phyloP scores from a whole-genome alignment of 495 filamentous ascomycete species.

The Talaromyces wortmannii region DNA sequence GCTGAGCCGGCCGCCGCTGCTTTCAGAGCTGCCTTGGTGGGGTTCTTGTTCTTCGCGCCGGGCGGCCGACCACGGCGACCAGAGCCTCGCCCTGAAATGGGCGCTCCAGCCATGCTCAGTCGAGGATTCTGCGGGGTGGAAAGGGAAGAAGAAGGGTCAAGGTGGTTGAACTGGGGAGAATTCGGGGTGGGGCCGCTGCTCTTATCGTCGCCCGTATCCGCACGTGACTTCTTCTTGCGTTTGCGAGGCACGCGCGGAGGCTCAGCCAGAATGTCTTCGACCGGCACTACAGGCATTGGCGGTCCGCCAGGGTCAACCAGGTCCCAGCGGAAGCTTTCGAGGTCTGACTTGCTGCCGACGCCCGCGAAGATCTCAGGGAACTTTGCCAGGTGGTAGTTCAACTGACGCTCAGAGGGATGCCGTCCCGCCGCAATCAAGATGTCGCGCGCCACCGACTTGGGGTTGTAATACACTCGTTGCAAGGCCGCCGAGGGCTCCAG shows the following conservation, averaged over 20 bases:
- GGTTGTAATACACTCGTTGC: slow-evolving; percentile 44
- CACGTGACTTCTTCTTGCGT: slow-evolving; percentile 3
- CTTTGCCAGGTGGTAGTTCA: slow-evolving; percentile 55
- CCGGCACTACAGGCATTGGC: slow-evolving; percentile 7
- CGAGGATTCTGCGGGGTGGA: background rate
- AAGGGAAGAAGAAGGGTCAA: background rate
- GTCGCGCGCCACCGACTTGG: slow-evolving; percentile 58
- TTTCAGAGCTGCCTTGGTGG: slow-evolving; percentile 5
- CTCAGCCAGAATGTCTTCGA: slow-evolving; percentile 8
- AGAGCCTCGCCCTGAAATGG: background rate
- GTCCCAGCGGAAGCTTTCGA: slow-evolving; percentile 64
- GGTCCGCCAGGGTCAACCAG: slow-evolving; percentile 47
- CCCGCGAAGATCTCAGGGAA: slow-evolving; percentile 32
- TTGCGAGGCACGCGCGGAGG: slow-evolving; percentile 1
- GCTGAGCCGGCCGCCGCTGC: background rate
- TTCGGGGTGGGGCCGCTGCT: background rate
- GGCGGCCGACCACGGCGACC: slow-evolving; percentile 9
- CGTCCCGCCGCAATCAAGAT: slow-evolving; percentile 53
- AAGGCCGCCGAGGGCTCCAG: slow-evolving; percentile 40
- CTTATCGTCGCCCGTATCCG: background rate
- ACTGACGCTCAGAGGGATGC: slow-evolving; percentile 45
- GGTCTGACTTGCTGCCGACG: slow-evolving; percentile 40
- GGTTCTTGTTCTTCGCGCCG: slow-evolving; percentile 11
- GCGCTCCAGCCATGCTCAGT: background rate
- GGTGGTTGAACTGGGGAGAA: background rate